A percentile compares a stretch with the other conserved stretches of the same genome.
phyloP scores from a whole-genome alignment of 129 eudicot genomes.

The Helichrysum umbraculigerum region DNA sequence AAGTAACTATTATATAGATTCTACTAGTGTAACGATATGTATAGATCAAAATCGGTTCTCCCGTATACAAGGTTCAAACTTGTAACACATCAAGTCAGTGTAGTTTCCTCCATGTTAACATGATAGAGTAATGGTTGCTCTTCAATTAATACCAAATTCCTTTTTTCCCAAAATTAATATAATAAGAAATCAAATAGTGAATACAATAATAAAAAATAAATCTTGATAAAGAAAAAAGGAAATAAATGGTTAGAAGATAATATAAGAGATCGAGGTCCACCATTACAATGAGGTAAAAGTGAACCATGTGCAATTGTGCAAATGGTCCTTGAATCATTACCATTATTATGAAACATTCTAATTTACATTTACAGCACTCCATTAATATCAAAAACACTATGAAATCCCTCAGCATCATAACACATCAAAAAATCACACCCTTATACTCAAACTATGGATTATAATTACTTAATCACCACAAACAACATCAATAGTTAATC shows the following conservation, averaged over 20 bases:
- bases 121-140: too few relatives aligned
- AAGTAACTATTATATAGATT: too few relatives aligned
- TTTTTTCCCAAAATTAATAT: too few relatives aligned
- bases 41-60: too few relatives aligned
- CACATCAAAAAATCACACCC: constrained; percentile 20
- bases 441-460: constrained; percentile 15
- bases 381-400: constrained; percentile 24
- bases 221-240: too few relatives aligned
- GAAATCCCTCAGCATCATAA: not conserved
- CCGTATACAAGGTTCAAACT: too few relatives aligned
- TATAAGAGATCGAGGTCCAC: not conserved
- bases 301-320: not conserved
- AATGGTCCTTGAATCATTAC: not conserved
- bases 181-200: too few relatives aligned
- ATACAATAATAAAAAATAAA: too few relatives aligned
- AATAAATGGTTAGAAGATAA: not conserved
- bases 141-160: too few relatives aligned
- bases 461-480: constrained; percentile 35
- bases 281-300: not conserved
- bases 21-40: too few relatives aligned
- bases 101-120: too few relatives aligned
- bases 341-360: not conserved
- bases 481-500: constrained; percentile 15
- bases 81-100: too few relatives aligned
- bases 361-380: constrained; percentile 15